phyloP scores from a whole-genome alignment of 176 grass and related monocot species.

The Alopecurus myosuroides region DNA sequence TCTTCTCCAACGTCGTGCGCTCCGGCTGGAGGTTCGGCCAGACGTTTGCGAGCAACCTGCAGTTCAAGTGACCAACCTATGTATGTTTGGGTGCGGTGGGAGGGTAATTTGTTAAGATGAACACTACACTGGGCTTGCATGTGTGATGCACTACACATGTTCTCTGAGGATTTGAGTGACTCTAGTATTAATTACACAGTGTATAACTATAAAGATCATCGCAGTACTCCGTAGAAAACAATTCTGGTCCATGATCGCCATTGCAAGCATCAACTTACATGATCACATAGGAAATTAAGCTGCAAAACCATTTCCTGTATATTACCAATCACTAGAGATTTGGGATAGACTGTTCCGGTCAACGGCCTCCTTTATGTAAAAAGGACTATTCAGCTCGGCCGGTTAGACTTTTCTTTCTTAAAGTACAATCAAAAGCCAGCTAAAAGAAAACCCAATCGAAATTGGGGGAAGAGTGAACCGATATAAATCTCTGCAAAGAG shows the following conservation, averaged over 20 bases:
- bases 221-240: too few relatives aligned
- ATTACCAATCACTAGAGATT: neutral
- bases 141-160: neutral
- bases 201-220: too few relatives aligned
- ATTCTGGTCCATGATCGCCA: neutral
- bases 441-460: neutral
- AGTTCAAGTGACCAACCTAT: constrained; percentile 1
- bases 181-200: too few relatives aligned
- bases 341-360: neutral
- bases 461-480: neutral
- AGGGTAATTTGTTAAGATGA: neutral
- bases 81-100: neutral
- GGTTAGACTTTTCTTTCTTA: neutral
- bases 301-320: neutral
- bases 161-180: neutral
- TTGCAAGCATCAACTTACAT: neutral
- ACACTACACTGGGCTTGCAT: neutral
- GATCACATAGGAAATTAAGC: neutral
- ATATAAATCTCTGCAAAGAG: neutral
- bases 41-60: neutral
- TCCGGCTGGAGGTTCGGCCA: neutral
- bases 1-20: neutral
- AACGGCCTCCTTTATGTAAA: neutral
- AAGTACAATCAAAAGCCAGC: neutral
- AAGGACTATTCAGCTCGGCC: neutral